Evolutionary conservation across 148 eudicot genomes (phyloP).

Genomic region (Vaccinium macrocarpon): DNA sequence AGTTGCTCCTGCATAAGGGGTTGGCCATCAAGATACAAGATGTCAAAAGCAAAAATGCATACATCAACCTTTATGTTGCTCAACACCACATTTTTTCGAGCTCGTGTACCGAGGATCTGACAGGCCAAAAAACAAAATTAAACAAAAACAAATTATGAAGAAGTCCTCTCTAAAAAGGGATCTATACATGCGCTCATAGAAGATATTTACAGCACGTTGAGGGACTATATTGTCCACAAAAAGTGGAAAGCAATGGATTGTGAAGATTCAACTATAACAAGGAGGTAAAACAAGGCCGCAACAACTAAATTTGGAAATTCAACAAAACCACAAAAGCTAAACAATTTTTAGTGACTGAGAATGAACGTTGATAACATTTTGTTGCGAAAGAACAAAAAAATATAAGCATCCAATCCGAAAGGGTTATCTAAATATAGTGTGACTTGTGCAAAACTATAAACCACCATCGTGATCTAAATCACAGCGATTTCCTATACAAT

Average conservation of each 20-base stretch:
- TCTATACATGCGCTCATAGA: background rate
- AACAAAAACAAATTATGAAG: background rate
- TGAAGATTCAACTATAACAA: background rate
- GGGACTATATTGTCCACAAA: background rate
- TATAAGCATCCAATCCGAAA: too few relatives aligned
- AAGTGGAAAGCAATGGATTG: background rate
- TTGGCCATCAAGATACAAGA: constrained; percentile 76
- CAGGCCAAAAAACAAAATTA: background rate
- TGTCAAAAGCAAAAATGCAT: constrained; percentile 87
- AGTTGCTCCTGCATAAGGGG: constrained; percentile 92
- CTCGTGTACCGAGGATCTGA: constrained; percentile 85
- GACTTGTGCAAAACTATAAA: background rate
- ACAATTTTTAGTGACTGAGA: background rate
- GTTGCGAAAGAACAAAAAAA: background rate
- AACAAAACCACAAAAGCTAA: background rate
- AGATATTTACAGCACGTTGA: background rate
- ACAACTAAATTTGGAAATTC: background rate
- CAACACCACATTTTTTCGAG: constrained; percentile 84
- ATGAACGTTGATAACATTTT: background rate
- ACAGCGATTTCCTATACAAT: background rate
- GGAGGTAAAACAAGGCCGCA: background rate
- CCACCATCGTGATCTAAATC: background rate
- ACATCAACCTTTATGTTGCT: constrained; percentile 90
- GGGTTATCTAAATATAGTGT: background rate
- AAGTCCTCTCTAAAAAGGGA: background rate